Base-by-base conservation (phyloP, 495 filamentous ascomycete genomes). In the Aspergillus avenaceus region DNA sequence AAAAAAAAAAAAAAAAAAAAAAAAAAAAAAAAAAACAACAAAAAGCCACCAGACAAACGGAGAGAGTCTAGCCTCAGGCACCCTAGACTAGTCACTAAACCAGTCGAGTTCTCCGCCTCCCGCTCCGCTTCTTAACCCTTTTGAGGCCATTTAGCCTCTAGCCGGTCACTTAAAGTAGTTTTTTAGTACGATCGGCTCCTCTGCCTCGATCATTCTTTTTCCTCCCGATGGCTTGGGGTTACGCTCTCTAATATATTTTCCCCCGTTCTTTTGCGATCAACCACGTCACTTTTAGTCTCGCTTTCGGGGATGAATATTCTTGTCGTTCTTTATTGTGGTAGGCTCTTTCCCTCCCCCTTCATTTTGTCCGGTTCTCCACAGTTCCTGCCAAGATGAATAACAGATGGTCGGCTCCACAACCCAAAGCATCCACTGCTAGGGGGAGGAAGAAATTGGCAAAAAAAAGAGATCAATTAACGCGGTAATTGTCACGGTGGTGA, bases 351-450 rank as follows among this genome's bases (percentile, higher is more conserved):
- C 44, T 28, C 25, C 42, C 48, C 44, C 47, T 47, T 54, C 48
- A 44, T 43, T 55, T 60, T 26, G 14, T 45, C 27, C 40, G 31
- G 21, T 55, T 53, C 59, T 62, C 59, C 59, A 58, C 59, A 58
- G 59, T 62, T 62, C 59, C 55, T 46, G 59, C 55, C 55, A 62
- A 59, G 50, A 43, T 48, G 43, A 56, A 47, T 43, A 61, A 51
- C 45, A 40, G 41, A 34, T 41, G 41, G 49, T 45, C 47, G 44
- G 51, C 55, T 62, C 59, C 59, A 62, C 55, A 45, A 16, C 25
- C 31, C 49, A 36, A 38, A 46, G 50, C 49, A 53, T 52, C 52
- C 49, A 49, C 41, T 50, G 45, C 52, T 53, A 55, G 45, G 52
- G 47, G 53, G 41, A 21, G 26, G 27, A 29, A 45, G 37, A 57